phyloP scores from a whole-genome alignment of 257 asterid genomes.

The Catharanthus roseus region DNA sequence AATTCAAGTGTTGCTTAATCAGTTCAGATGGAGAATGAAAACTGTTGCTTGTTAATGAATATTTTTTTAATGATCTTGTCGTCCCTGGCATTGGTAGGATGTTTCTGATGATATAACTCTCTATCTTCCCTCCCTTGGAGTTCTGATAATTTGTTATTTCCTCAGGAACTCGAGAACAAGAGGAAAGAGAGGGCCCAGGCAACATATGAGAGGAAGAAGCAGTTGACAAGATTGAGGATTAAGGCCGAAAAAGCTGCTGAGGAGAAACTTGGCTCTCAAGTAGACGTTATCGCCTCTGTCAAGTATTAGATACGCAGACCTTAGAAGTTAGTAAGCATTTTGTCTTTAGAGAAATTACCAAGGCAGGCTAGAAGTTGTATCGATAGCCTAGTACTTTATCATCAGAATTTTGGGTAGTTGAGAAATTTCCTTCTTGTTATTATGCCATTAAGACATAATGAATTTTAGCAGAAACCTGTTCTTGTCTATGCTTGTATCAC shows the following conservation, averaged over 20 bases:
- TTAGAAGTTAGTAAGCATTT: not conserved
- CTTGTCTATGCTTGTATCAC: slow-evolving; percentile 5
- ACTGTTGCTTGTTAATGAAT: not conserved
- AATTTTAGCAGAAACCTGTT: not conserved
- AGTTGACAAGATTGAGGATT: slow-evolving; percentile 52
- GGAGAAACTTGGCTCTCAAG: slow-evolving; percentile 81
- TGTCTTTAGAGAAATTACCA: not conserved
- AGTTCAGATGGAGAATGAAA: not conserved
- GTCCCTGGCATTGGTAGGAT: not conserved
- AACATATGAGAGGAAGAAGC: slow-evolving; percentile 81
- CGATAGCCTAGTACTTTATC: slow-evolving; percentile 7
- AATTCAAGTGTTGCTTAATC: not conserved
- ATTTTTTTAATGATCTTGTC: not conserved
- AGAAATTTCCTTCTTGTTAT: slow-evolving; percentile 6
- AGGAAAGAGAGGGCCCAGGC: slow-evolving; percentile 79
- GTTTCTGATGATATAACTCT: not conserved
- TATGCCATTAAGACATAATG: not conserved
- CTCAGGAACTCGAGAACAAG: slow-evolving; percentile 85
- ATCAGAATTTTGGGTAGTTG: not conserved
- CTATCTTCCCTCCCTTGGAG: not conserved
- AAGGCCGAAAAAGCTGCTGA: slow-evolving; percentile 77
- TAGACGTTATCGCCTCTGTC: slow-evolving; percentile 55
- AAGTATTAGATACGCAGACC: slow-evolving; percentile 36
- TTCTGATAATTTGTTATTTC: not conserved
- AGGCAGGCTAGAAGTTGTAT: not conserved